phyloP scores from a whole-genome alignment of 768 basidiomycete species.

The Podaxis carcinomalis region DNA sequence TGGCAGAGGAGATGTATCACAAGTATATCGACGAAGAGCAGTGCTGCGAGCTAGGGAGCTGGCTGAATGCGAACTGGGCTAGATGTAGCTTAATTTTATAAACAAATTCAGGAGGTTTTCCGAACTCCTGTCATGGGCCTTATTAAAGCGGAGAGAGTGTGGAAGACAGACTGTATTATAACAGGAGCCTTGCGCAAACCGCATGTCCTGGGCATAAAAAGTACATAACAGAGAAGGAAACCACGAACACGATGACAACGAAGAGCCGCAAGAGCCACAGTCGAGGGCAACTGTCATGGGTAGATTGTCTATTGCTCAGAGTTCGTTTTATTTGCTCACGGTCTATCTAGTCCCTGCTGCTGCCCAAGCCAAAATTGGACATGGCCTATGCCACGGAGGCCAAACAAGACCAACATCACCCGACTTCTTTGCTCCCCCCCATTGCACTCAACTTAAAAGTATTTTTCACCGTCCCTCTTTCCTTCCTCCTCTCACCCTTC shows the following conservation, averaged over 20 bases:
- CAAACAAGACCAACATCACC: slow-evolving; percentile 47
- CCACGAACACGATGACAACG: slow-evolving; percentile 5
- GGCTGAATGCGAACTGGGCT: slow-evolving; percentile 4
- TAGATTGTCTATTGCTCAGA: slow-evolving; percentile 13
- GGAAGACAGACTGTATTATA: slow-evolving; percentile 7
- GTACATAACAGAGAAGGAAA: neutral
- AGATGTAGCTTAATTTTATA: slow-evolving; percentile 9
- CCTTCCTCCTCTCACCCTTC: slow-evolving; percentile 23
- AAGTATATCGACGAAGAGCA: slow-evolving; percentile 34
- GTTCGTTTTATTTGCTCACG: slow-evolving; percentile 15
- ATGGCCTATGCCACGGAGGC: slow-evolving; percentile 31
- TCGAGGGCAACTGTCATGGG: slow-evolving; percentile 25
- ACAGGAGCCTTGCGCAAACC: slow-evolving; percentile 4
- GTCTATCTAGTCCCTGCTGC: slow-evolving; percentile 33
- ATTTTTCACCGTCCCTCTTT: slow-evolving; percentile 34
- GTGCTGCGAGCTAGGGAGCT: slow-evolving; percentile 19
- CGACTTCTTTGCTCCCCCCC: slow-evolving; percentile 50
- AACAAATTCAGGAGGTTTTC: slow-evolving; percentile 2
- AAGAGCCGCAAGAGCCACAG: slow-evolving; percentile 12
- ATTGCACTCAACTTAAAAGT: slow-evolving; percentile 50
- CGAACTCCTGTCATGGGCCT: neutral
- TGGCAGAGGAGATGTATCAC: slow-evolving; percentile 32
- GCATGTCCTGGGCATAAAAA: slow-evolving; percentile 10
- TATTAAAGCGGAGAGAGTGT: slow-evolving; percentile 2
- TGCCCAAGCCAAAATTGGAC: slow-evolving; percentile 49